Evolutionary conservation across 441 rosid genomes (phyloP).

Genomic region (Macaranga tanarius): DNA sequence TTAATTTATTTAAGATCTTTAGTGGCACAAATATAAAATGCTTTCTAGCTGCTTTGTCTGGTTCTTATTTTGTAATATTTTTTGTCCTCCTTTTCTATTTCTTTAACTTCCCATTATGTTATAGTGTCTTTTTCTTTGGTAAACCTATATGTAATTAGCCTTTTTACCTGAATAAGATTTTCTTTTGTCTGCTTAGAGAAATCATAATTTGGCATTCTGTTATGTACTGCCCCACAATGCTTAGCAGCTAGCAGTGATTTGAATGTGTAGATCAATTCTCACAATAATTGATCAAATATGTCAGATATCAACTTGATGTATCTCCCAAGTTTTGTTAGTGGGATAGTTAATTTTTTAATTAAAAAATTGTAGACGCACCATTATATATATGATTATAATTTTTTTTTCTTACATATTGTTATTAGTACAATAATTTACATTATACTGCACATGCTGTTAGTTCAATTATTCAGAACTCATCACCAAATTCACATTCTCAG

Average conservation of each 20-base stretch:
- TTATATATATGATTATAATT: not conserved
- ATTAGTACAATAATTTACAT: too few relatives aligned
- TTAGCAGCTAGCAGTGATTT: constrained; percentile 20
- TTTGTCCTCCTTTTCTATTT: constrained; percentile 5
- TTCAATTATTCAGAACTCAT: not conserved
- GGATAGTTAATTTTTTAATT: not conserved
- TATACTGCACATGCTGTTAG: too few relatives aligned
- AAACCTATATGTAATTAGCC: constrained; percentile 26
- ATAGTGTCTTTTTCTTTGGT: constrained; percentile 29
- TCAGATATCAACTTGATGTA: too few relatives aligned
- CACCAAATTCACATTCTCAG: not conserved
- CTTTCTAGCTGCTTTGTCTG: constrained; percentile 20
- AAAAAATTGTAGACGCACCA: too few relatives aligned
- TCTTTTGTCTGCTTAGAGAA: constrained; percentile 31
- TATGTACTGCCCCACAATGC: constrained; percentile 27
- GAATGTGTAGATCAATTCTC: constrained; percentile 11
- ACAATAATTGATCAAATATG: constrained; percentile 22
- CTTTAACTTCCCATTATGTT: constrained; percentile 6
- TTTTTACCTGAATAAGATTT: constrained; percentile 28
- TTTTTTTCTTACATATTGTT: too few relatives aligned
- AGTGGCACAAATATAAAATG: constrained; percentile 6
- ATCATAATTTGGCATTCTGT: constrained; percentile 23
- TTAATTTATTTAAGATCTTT: constrained; percentile 20
- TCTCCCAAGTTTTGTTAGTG: not conserved
- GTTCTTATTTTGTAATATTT: constrained; percentile 12